Evolutionary conservation across 116 monocot species (phyloP).

Genomic region (Papilionanthe hybrid): DNA sequence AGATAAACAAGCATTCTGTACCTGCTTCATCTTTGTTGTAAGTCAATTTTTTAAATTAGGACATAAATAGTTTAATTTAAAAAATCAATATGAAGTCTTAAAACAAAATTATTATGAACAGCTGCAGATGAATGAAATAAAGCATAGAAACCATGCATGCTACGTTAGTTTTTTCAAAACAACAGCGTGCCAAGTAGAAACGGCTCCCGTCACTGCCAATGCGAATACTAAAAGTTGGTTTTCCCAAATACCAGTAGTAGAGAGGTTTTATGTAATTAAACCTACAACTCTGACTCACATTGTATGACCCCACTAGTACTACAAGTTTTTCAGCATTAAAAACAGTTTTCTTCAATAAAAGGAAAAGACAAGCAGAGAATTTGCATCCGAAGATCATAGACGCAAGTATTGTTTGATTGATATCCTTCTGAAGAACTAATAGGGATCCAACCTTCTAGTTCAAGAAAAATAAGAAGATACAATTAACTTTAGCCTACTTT

Average conservation of each 20-base stretch:
- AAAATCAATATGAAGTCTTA: not conserved
- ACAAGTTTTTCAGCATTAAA: not conserved
- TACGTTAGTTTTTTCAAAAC: not conserved
- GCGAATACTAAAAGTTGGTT: not conserved
- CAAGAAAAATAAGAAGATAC: too few relatives aligned
- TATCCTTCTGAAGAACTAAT: too few relatives aligned
- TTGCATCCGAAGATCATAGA: not conserved
- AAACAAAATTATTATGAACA: not conserved
- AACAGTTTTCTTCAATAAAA: not conserved
- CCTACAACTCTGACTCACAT: not conserved
- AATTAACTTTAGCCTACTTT: too few relatives aligned
- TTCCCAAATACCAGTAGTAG: not conserved
- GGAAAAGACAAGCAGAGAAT: not conserved
- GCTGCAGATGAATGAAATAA: not conserved
- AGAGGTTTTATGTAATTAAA: slow-evolving; percentile 1
- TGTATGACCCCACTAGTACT: not conserved
- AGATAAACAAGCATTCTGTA: slow-evolving; percentile 97
- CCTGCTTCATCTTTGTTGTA: slow-evolving; percentile 29
- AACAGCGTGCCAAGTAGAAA: not conserved
- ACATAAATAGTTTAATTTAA: not conserved
- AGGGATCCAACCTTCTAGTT: too few relatives aligned
- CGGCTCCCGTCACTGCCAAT: not conserved
- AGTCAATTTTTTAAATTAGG: not conserved
- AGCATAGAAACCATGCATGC: not conserved
- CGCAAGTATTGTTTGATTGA: too few relatives aligned